Base-by-base conservation (phyloP, 805 yeast species). In the Cyberlindnera xylosilytica region DNA sequence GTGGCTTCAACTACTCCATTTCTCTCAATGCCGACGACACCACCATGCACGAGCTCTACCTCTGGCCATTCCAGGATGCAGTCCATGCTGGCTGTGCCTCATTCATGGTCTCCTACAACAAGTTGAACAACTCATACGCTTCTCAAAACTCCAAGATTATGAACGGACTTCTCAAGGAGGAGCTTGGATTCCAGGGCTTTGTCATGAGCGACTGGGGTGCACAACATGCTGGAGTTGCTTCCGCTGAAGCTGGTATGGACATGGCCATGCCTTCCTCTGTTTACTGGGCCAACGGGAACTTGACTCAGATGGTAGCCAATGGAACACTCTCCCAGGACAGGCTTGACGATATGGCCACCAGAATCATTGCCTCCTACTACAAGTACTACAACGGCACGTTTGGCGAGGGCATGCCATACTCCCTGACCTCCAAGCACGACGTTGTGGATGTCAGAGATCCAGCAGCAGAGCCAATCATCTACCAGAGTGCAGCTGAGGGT, bases 131-230 rank as follows among this genome's bases (percentile, higher is more conserved):
- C 31, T 29, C 44, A 2, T 41, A 41, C 20, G 36, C 44, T 10
- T 10, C 44, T 1, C 44, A 41, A 30, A 35, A 41, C 34, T 41
- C 44, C 20, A 41, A 41, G 36, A 18, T 33, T 4, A 34, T 41
- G 28, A 41, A 36, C n/a, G 44, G 44, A 5, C 28, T 36, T 13
- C 35, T 41, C 19, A 41, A 41, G 34, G 11, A 24, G 20, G 44
- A 41, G 23, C 31, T 41, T n/a, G 44, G 39, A 3, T 41, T 41
- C 44, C 44, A 41, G 18, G 44, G 44, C n/a, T 41, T 41, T 26
- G 39, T 32, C 3, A 38, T 41, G 18, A 28, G 34, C 20, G 44
- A 41, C 19, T 41, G 44, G 44, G 11, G 24, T 10, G 44, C 39
- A 13, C 44, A 41, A 26, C 36, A 36, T 20, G 20, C 37, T 23